Evolutionary conservation across 352 stramenopile genomes (phyloP), one percentile per base, ranked within the genome.

Genomic region (Globisporangium sylvaticum): DNA sequence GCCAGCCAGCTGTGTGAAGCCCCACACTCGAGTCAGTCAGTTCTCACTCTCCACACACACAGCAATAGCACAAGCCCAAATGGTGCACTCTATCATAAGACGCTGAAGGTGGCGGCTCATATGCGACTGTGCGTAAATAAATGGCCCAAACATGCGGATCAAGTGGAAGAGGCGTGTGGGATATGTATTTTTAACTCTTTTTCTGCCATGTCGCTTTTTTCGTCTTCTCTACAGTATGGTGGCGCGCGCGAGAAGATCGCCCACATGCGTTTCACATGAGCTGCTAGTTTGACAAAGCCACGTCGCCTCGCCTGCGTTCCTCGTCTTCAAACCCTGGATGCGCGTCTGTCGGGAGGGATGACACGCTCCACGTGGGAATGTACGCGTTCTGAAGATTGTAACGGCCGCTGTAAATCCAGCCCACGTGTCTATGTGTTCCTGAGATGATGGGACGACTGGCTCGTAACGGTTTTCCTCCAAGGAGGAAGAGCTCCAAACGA

Each of bases 351-450:
- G 53, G 53, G 53, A 58, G 53, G 18, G 27, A 58, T 58, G 53
- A 58, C 53, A 12, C n/a, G 22, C n/a, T n/a, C 10, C 14, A 27
- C 22, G 22, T 29, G 29, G n/a, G 55, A 60, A 60, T 29, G 55
- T 22, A 9, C 31, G 55, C 55, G 12, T 31, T 22, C 55, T 61
- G 54, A 60, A 60, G 53, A 58, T 58, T 58, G 25, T 29, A 20
- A 20, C 25, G 53, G 29, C 55, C 29, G 55, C 27, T 20, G 37
- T 24, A 62, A 24, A 53, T 27, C 12, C 25, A 32, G 55, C 14
- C 37, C 48, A 59, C 61, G 48, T 66, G 32, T 66, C 61, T 66
- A 53, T 66, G 61, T 27, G 61, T 59, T 60, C 34, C 59, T 57
- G 58, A 64, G 54, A 37, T 10, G 55, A 61, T 42, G 55, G 31